phyloP scores from a whole-genome alignment of 176 grass and related monocot genomes.

The Carex parvula region DNA sequence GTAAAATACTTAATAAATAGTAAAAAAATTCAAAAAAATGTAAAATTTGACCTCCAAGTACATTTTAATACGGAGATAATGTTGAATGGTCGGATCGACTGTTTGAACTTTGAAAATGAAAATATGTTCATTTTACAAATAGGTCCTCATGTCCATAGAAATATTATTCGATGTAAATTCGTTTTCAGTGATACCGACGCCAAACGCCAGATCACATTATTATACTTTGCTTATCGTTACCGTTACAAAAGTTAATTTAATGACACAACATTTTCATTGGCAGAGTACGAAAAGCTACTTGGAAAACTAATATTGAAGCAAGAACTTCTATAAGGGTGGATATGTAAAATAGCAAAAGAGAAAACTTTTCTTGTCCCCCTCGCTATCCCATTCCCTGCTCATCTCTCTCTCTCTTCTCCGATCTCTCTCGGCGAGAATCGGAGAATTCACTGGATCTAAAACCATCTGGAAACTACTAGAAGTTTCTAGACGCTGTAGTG shows the following conservation, averaged over 20 bases:
- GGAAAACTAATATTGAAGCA: background rate
- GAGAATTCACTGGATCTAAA: constrained; percentile 25
- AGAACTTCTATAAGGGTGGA: background rate
- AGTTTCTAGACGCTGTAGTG: background rate
- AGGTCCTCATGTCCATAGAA: no score
- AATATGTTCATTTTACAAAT: no score
- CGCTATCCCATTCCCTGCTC: background rate
- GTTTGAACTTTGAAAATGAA: no score
- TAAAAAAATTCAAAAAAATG: no score
- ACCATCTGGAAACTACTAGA: constrained; percentile 17
- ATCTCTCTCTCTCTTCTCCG: constrained; percentile 10
- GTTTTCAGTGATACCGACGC: background rate
- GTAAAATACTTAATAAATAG: no score
- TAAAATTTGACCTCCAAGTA: no score
- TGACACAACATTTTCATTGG: background rate
- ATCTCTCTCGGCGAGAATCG: constrained; percentile 1
- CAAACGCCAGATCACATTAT: background rate
- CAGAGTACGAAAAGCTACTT: background rate
- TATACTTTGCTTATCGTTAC: constrained; percentile 2
- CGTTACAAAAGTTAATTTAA: constrained; percentile 1
- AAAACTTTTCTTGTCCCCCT: constrained; percentile 4
- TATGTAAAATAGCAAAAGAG: constrained; percentile 13
- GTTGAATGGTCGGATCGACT: no score
- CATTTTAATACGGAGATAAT: no score
- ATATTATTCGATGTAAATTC: background rate